These are phyloP conservation scores for Hypoxylon sp. DNA, from an alignment of 2,329 filamentous ascomycete genomes.

Conservation along the genomic window DNA sequence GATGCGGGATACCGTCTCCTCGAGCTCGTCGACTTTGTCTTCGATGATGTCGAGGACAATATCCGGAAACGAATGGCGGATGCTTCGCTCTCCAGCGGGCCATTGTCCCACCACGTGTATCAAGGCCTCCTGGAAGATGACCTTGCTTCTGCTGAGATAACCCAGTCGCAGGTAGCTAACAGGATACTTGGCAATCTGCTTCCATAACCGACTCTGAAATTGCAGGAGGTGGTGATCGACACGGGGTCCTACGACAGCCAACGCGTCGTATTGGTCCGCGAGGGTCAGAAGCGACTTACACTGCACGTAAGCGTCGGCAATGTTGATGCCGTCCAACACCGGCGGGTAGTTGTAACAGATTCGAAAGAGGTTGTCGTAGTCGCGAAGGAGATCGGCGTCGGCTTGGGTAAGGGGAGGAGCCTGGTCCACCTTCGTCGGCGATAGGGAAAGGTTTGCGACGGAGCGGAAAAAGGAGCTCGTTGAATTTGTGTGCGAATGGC, in stretches of 20 bases:
- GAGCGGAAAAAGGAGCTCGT: constrained; percentile 81
- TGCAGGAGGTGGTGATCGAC: constrained; percentile 94
- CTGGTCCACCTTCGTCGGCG: constrained; percentile 63
- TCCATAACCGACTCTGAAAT: constrained; percentile 91
- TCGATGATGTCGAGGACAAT: constrained; percentile 89
- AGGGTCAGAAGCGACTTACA: constrained; percentile 89
- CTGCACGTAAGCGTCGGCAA: constrained; percentile 91
- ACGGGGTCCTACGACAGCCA: constrained; percentile 86
- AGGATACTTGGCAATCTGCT: constrained; percentile 96
- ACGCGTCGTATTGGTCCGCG: constrained; percentile 94
- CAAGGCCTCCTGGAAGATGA: constrained; percentile 87
- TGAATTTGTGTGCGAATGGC: constrained; percentile 67
- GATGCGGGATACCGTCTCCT: constrained; percentile 81
- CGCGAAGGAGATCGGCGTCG: constrained; percentile 82
- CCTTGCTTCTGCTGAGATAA: constrained; percentile 83
- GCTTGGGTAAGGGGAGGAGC: constrained; percentile 64
- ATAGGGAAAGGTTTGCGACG: constrained; percentile 79
- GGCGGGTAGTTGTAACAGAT: constrained; percentile 96
- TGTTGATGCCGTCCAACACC: constrained; percentile 83
- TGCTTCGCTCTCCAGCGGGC: constrained; percentile 82
- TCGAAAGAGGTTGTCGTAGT: constrained; percentile 96
- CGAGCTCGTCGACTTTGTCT: constrained; percentile 92
- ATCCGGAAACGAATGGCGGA: constrained; percentile 79
- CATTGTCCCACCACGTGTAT: constrained; percentile 96
- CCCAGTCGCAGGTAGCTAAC: constrained; percentile 91